Evolutionary conservation across 768 basidiomycete genomes (phyloP), one percentile per base, ranked within the genome.

Genomic region (Xerocomellus intermedius): DNA sequence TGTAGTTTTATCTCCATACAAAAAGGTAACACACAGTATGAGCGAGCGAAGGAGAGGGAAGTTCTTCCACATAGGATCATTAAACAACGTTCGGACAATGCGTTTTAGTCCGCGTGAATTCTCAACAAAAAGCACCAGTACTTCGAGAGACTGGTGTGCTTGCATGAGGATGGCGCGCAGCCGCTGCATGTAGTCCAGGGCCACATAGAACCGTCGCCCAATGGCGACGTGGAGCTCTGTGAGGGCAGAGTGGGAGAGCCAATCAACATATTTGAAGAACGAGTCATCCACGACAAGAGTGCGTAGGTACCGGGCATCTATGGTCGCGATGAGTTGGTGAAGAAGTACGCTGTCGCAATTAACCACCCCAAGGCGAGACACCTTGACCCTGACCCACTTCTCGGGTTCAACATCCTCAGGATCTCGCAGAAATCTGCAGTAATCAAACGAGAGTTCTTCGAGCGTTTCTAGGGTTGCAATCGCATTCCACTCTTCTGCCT

Each of bases 401-500:
- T 21, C 47, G 2, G 43, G 42, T 6, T 24, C 26, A 2, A 30
- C 41, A 12, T 56, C 52, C 7, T 50, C 43, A 13, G 52, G 49
- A 9, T 36, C 48, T 1, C 12, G 19, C 17, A 47, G 9, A 50
- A 65, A 59, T 0, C 1, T 0, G 47, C 64, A 64, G 1, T 0
- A 0, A 0, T 35, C 0, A 22, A 70, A 70, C 16, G 43, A 35
- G 2, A 68, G 57, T 10, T 45, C 21, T 38, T 66, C 49, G 42
- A 70, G 68, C 19, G 28, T 39, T 5, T 17, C 21, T 2, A 66
- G 38, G 2, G 42, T 8, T n/a, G 42, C 42, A 5, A 70, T 55
- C 10, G 44, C 55, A 8, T 36, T 1, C 61, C 68, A 65, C 41
- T 68, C 48, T 0, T 55, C 48, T 2, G 12, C 14, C 13, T 55